Evolutionary conservation across 371 early-diverging fungal species (phyloP).

Genomic region (Capillidium rhysosporum): DNA sequence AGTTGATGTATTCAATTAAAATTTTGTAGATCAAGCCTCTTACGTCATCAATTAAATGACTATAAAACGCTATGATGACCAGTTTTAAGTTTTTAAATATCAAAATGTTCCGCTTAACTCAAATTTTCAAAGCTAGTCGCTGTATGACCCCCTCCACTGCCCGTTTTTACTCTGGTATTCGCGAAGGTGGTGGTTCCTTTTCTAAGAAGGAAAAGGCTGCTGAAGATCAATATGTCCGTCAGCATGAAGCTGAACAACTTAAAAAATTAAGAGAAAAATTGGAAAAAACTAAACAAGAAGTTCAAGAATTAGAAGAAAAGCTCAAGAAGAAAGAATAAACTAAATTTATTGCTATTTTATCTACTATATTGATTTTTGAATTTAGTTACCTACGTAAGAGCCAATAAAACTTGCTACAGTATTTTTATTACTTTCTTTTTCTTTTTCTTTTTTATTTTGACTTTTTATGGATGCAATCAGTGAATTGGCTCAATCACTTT

Average conservation of each 20-base stretch:
- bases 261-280: background rate
- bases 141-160: background rate
- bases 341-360: background rate
- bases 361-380: too few species aligned
- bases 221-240: slow-evolving; percentile 5
- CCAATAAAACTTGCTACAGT: too few species aligned
- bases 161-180: background rate
- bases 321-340: background rate
- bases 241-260: slow-evolving; percentile 1
- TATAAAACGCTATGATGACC: too few species aligned
- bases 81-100: too few species aligned
- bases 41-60: too few species aligned
- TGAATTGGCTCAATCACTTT: too few species aligned
- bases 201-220: slow-evolving; percentile 5
- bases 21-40: too few species aligned
- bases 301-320: background rate
- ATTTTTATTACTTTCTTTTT: background rate
- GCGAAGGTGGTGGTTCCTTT: background rate
- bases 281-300: background rate
- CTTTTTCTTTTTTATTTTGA: background rate
- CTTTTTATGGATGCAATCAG: background rate
- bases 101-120: too few species aligned
- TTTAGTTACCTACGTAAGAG: too few species aligned
- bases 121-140: too few species aligned
- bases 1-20: too few species aligned